A percentile compares a stretch with the other conserved stretches of the same genome.
These are phyloP conservation scores for Aspergillus brasiliensis DNA, from an alignment of 2,329 filamentous ascomycete species.

Conservation along the genomic window DNA sequence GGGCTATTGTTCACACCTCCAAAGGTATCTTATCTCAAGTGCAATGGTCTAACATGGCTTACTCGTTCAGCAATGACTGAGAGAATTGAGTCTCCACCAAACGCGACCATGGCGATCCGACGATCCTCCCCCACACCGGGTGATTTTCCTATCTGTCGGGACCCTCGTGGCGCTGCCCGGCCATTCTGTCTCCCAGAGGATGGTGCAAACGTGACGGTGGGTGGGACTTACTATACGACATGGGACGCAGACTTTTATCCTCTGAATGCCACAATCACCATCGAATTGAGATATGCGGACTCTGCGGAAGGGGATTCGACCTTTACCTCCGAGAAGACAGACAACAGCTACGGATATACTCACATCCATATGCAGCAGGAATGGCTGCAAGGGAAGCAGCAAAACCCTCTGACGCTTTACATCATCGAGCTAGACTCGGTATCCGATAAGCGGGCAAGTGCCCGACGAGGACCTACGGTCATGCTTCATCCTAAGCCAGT, in stretches of 20 bases:
- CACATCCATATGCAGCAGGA: conserved; percentile 40
- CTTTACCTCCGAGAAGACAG: conserved; percentile 38
- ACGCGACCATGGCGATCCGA: conserved; percentile 2
- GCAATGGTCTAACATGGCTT: background rate
- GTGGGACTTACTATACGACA: conserved; percentile 43
- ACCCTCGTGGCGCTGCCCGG: conserved; percentile 20
- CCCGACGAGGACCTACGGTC: conserved; percentile 40
- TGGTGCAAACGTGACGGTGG: conserved; percentile 36
- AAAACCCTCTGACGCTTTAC: conserved; percentile 42
- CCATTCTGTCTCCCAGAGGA: conserved; percentile 42
- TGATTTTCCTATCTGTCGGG: conserved; percentile 36
- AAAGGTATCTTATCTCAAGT: too few species aligned
- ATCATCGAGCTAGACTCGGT: conserved; percentile 36
- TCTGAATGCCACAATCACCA: conserved; percentile 34
- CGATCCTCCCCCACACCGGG: conserved; percentile 16
- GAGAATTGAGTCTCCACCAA: conserved; percentile 6
- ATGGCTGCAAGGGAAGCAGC: conserved; percentile 42
- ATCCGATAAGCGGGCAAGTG: conserved; percentile 27
- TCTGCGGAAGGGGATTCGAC: conserved; percentile 35
- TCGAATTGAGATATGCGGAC: conserved; percentile 39
- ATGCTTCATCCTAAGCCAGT: conserved; percentile 36
- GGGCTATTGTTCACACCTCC: background rate
- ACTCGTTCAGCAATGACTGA: background rate
- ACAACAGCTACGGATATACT: conserved; percentile 44
- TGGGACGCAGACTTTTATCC: conserved; percentile 40